Conservation (phyloP, 805 yeast species). For the Candida ipomoeae region DNA sequence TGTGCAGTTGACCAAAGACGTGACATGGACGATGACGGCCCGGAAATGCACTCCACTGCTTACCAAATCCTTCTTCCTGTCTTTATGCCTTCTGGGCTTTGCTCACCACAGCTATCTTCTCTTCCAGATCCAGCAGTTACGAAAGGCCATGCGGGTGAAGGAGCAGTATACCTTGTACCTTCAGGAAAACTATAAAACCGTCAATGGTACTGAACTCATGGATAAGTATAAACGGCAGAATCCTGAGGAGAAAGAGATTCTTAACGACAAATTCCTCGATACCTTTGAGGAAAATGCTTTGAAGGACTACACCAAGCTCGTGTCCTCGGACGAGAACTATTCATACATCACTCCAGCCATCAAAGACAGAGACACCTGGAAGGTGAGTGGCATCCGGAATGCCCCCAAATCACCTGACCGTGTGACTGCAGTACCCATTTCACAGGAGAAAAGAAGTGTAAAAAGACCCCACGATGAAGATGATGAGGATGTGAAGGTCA, state of each 20-base stretch:
- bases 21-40: conserved; percentile 23
- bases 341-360: not conserved
- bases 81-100: conserved; percentile 22
- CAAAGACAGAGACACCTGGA: conserved; percentile 5
- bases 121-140: conserved; percentile 19
- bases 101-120: conserved; percentile 19
- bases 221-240: conserved; percentile 23
- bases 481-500: not conserved
- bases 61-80: conserved; percentile 17
- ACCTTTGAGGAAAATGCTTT: not conserved
- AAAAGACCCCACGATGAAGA: conserved; percentile 1
- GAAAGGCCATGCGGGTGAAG: conserved; percentile 21
- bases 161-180: conserved; percentile 32
- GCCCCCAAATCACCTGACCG: not conserved
- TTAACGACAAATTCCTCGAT: not conserved
- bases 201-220: conserved; percentile 33
- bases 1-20: conserved; percentile 8
- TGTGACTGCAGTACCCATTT: not conserved
- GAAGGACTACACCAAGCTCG: conserved; percentile 1
- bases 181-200: conserved; percentile 30
- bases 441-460: not conserved
- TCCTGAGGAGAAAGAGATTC: conserved; percentile 3
- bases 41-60: conserved; percentile 4
- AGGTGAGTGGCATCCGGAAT: not conserved
- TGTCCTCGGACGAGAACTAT: not conserved